A percentile compares a stretch with the other conserved stretches of the same genome.
Conservation (phyloP, 2,329 filamentous ascomycete species). For the Metarhizium anisopliae region DNA sequence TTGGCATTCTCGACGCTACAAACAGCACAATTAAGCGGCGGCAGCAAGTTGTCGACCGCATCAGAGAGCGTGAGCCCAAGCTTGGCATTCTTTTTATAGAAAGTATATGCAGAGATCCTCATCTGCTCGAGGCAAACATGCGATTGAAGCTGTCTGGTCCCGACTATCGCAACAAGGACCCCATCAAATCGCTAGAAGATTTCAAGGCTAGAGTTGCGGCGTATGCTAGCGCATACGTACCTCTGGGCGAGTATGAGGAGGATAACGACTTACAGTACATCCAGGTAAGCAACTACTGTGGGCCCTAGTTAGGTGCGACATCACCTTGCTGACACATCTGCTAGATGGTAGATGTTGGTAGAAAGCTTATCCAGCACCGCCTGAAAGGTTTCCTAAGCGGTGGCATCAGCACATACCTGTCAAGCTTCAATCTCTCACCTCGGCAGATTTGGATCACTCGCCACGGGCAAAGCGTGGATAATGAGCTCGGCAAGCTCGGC, state of each 20-base stretch:
- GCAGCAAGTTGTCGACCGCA: conserved; percentile 72
- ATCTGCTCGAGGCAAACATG: conserved; percentile 90
- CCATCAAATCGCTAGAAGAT: conserved; percentile 71
- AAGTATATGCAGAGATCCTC: conserved; percentile 80
- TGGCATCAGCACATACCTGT: conserved; percentile 87
- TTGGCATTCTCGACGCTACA: conserved; percentile 93
- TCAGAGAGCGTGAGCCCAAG: conserved; percentile 74
- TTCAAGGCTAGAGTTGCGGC: conserved; percentile 89
- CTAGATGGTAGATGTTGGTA: conserved; percentile 90
- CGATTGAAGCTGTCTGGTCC: conserved; percentile 90
- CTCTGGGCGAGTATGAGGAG: conserved; percentile 86
- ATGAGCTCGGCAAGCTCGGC: conserved; percentile 79
- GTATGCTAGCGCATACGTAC: conserved; percentile 90
- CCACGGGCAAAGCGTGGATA: conserved; percentile 86
- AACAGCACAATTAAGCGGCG: conserved; percentile 89
- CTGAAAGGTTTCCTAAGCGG: conserved; percentile 86
- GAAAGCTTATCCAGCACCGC: conserved; percentile 86
- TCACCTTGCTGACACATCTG: conserved; percentile 15
- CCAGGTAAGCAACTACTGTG: conserved; percentile 40
- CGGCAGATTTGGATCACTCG: conserved; percentile 97
- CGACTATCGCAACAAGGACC: conserved; percentile 93
- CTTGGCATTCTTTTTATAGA: conserved; percentile 93
- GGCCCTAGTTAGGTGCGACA: background rate
- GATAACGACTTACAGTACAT: conserved; percentile 88
- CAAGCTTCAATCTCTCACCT: conserved; percentile 93